Conservation (phyloP, 2,329 filamentous ascomycete genomes). For the Fusarium globosum region DNA sequence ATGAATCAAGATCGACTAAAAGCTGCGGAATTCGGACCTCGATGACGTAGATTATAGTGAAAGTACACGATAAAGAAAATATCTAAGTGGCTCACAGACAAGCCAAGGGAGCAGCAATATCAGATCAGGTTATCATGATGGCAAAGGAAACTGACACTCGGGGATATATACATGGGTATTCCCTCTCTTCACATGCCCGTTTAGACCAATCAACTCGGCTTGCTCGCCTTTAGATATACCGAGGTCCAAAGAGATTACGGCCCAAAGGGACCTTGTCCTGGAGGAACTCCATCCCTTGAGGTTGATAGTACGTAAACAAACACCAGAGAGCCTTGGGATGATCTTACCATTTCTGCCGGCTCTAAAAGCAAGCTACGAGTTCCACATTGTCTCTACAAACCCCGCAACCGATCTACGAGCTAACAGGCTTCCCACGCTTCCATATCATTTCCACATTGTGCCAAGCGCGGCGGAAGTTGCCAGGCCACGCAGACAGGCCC, state of each 20-base stretch:
- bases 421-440: conserved; percentile 18
- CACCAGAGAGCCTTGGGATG: conserved; percentile 4
- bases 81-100: background rate
- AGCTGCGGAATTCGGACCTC: background rate
- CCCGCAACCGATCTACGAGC: conserved; percentile 28
- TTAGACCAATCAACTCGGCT: background rate
- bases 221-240: background rate
- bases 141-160: background rate
- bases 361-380: conserved; percentile 11
- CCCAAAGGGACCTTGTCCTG: conserved; percentile 9
- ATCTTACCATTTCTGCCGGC: conserved; percentile 21
- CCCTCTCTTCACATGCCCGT: background rate
- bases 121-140: background rate
- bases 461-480: conserved; percentile 16
- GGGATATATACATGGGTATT: background rate
- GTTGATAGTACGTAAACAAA: conserved; percentile 13
- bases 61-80: background rate
- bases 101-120: background rate
- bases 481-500: background rate
- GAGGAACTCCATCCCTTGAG: conserved; percentile 7
- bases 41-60: background rate
- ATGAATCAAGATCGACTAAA: background rate
- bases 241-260: conserved; percentile 6
- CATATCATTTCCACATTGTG: conserved; percentile 11
- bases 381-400: conserved; percentile 26